Percentiles rank a stretch among this genome's conserved stretches.
Evolutionary conservation across 768 basidiomycete species (phyloP).

Genomic region (Boletus rubroflammeus): DNA sequence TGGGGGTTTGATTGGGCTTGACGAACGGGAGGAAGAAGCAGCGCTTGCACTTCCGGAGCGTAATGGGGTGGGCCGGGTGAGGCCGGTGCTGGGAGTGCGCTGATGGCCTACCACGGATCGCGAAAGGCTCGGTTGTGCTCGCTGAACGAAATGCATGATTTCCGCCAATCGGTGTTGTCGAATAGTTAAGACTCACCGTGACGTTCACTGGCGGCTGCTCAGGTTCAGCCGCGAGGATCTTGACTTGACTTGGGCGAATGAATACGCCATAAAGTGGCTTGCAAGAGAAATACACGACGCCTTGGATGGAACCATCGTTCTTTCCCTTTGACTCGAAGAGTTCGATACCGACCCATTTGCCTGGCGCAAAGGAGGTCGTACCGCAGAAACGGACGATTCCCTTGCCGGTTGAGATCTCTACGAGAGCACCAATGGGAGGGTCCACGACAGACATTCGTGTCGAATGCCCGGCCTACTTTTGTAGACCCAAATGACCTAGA

Average conservation of each 20-base stretch:
- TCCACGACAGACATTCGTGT: constrained; percentile 38
- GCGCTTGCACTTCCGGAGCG: constrained; percentile 37
- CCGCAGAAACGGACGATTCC: constrained; percentile 89
- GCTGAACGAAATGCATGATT: constrained; percentile 16
- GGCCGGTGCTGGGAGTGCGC: constrained; percentile 52
- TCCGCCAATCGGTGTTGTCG: neutral
- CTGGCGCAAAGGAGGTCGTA: constrained; percentile 74
- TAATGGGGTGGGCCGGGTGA: constrained; percentile 37
- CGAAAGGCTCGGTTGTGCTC: constrained; percentile 20
- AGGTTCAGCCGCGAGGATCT: constrained; percentile 42
- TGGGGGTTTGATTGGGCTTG: constrained; percentile 56
- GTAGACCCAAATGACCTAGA: neutral
- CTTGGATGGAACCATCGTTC: constrained; percentile 90
- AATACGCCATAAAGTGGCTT: constrained; percentile 79
- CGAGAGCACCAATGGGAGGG: constrained; percentile 65
- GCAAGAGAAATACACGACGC: constrained; percentile 79
- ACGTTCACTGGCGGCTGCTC: constrained; percentile 25
- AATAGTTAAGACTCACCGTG: constrained; percentile 19
- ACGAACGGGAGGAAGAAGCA: constrained; percentile 54
- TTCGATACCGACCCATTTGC: constrained; percentile 96
- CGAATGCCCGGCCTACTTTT: constrained; percentile 1
- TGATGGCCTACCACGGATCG: constrained; percentile 50
- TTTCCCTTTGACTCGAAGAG: constrained; percentile 82
- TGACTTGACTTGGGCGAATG: constrained; percentile 82
- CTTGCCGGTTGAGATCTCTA: constrained; percentile 74